Evolutionary conservation across 176 grass and related monocot species (phyloP).

Genomic region (Sorghum bicolor): DNA sequence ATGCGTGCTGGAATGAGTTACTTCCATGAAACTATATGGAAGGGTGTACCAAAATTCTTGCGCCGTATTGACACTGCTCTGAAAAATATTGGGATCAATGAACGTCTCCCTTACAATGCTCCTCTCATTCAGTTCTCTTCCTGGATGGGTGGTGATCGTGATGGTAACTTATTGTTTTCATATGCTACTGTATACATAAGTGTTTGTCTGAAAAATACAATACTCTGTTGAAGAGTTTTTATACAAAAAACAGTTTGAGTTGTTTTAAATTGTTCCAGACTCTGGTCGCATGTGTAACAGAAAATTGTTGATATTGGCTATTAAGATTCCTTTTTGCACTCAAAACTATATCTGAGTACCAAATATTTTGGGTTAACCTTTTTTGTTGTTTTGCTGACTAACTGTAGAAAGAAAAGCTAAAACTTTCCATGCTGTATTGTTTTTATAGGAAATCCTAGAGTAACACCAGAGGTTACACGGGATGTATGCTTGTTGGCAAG

Average conservation of each 20-base stretch:
- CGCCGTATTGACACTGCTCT: constrained; percentile 92
- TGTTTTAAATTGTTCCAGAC: background rate
- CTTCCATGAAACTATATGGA: constrained; percentile 98
- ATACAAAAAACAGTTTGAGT: background rate
- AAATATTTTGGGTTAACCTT: constrained; percentile 7
- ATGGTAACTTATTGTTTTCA: constrained; percentile 60
- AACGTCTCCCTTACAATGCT: constrained; percentile 88
- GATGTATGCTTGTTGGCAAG: constrained; percentile 98
- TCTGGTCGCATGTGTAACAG: background rate
- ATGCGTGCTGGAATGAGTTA: constrained; percentile 99
- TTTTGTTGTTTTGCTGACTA: background rate
- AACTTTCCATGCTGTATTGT: constrained; percentile 15
- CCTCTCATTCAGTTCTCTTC: constrained; percentile 99
- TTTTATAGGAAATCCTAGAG: constrained; percentile 90
- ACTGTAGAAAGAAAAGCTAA: background rate
- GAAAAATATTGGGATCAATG: constrained; percentile 93
- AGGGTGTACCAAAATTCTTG: constrained; percentile 96
- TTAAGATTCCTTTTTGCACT: background rate
- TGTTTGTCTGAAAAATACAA: constrained; percentile 1
- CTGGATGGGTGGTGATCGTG: constrained; percentile 99
- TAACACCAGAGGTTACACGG: constrained; percentile 94
- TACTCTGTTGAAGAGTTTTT: background rate
- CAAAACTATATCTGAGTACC: background rate
- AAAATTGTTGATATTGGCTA: background rate
- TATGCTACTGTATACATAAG: constrained; percentile 14